Evolutionary conservation across 2,329 filamentous ascomycete species (phyloP), one percentile per base, ranked within the genome.

Genomic region (Xylariaceae sp.): DNA sequence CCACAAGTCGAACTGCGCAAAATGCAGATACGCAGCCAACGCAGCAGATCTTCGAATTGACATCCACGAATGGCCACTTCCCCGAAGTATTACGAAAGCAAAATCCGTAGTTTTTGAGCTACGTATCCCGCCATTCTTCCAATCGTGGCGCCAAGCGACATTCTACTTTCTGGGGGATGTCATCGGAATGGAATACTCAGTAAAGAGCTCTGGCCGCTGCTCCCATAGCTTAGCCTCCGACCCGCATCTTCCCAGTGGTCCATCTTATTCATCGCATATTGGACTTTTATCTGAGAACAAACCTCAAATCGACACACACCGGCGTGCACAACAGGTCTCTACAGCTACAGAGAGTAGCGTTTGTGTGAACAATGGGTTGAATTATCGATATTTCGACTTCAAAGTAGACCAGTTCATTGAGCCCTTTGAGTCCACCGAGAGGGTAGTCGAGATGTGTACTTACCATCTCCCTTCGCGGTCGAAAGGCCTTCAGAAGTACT

Each of bases 331-430:
- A 40, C 9, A n/a, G n/a, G n/a, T n/a, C n/a, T n/a, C n/a, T n/a
- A n/a, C n/a, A n/a, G n/a, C n/a, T n/a, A n/a, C n/a, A n/a, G n/a
- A n/a, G n/a, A n/a, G n/a, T n/a, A n/a, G n/a, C n/a, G n/a, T 50
- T 9, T 40, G 47, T 41, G 16, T 50, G 8, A 56, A 72, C 0
- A 84, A 82, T 50, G 80, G 76, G 0, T 58, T 84, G 9, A 31
- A 54, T 0, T 82, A 76, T 47, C 14, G 41, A 0, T 75, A 78
- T 34, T 76, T 70, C 43, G 76, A 82, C 64, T 53, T 34, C 1
- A 19, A 12, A 3, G 37, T 9, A 1, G 9, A 11, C 6, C 26
- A 21, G 11, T 60, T 70, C 46, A 53, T 64, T 1, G 29, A 21
- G 7, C 2, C 58, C 1, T 29, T 72, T n/a, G 26, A 49, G 1